Conservation (phyloP, 805 yeast genomes). For the Candida lessepsii region DNA sequence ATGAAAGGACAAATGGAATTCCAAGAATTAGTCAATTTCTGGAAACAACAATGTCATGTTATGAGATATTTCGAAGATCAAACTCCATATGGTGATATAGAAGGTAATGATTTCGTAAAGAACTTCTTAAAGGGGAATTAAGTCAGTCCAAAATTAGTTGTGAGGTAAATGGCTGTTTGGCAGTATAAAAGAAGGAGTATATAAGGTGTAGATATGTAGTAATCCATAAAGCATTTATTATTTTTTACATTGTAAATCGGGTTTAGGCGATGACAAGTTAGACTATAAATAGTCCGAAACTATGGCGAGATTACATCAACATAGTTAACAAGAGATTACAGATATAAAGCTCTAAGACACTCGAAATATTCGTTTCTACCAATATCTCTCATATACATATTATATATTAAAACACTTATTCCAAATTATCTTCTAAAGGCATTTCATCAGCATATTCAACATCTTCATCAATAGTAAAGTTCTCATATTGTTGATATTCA, state of each 20-base stretch:
- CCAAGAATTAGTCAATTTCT: constrained; percentile 82
- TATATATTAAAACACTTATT: constrained; percentile 20
- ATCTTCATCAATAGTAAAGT: constrained; percentile 72
- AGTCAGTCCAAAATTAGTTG: background rate
- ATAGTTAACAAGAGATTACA: too few species aligned
- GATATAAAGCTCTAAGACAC: too few species aligned
- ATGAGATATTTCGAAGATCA: constrained; percentile 76
- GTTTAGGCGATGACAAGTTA: too few species aligned
- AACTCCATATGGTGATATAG: constrained; percentile 52
- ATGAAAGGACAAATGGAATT: constrained; percentile 89
- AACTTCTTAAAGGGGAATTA: constrained; percentile 67
- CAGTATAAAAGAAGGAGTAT: background rate
- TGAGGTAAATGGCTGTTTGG: background rate
- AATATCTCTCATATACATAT: too few species aligned
- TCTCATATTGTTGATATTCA: constrained; percentile 91
- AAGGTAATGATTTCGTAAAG: constrained; percentile 63
- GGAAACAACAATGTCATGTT: constrained; percentile 88
- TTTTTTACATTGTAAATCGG: too few species aligned
- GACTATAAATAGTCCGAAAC: too few species aligned
- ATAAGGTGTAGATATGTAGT: background rate
- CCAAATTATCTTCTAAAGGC: constrained; percentile 54
- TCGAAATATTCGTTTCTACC: too few species aligned
- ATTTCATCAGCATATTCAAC: constrained; percentile 69
- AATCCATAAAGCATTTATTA: too few species aligned
- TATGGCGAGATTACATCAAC: too few species aligned